phyloP scores from a whole-genome alignment of 306 rosid genomes.

The Casuarina glauca region DNA sequence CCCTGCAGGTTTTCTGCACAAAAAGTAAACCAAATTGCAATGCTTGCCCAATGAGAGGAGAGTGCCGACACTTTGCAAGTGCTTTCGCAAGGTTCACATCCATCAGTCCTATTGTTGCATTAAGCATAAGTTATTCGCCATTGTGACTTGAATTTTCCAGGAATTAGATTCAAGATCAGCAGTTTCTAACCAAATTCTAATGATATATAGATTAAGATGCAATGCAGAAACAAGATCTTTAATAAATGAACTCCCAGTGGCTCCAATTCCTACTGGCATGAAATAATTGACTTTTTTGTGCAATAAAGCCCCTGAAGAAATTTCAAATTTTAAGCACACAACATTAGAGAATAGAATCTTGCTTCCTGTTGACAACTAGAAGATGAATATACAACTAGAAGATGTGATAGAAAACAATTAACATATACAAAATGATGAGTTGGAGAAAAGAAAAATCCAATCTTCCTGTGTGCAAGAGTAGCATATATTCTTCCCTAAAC shows the following conservation, averaged over 20 bases:
- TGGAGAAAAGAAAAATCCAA: not conserved
- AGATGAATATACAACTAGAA: not conserved
- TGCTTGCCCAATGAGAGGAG: conserved; percentile 99
- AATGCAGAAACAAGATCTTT: conserved; percentile 8
- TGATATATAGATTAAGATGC: conserved; percentile 8
- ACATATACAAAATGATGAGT: not conserved
- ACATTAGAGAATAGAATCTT: not conserved
- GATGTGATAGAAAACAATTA: not conserved
- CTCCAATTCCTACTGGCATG: not conserved
- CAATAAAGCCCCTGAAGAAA: not conserved
- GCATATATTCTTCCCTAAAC: not conserved
- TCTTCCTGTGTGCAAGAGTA: not conserved
- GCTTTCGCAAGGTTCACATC: conserved; percentile 91
- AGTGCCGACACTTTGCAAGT: conserved; percentile 97
- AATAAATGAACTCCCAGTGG: not conserved
- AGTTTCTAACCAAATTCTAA: conserved; percentile 15
- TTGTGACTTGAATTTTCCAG: not conserved
- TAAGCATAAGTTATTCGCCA: not conserved
- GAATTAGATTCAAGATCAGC: conserved; percentile 15
- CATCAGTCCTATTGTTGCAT: conserved; percentile 17
- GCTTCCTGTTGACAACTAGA: conserved; percentile 1
- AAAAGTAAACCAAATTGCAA: conserved; percentile 91
- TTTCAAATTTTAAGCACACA: not conserved
- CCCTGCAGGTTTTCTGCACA: conserved; percentile 89
- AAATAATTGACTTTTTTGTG: not conserved